These are phyloP conservation scores for Penicillium janthinellum DNA, from an alignment of 2,329 filamentous ascomycete genomes.

Conservation along the genomic window DNA sequence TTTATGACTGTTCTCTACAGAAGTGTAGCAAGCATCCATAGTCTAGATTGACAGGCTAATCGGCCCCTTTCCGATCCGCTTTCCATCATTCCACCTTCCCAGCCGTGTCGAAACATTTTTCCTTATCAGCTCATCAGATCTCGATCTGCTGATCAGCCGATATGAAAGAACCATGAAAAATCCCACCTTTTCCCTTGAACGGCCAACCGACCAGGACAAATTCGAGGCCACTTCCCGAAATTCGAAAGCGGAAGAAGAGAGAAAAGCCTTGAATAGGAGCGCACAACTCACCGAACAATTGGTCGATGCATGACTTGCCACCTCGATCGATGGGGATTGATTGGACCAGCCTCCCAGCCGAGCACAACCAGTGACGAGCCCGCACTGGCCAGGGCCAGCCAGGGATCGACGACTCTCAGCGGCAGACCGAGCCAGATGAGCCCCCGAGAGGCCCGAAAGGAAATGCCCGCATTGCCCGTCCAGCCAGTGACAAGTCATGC, in stretches of 20 bases:
- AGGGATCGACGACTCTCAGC: conserved; percentile 1
- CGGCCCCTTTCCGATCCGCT: neutral
- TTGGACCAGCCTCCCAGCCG: conserved; percentile 13
- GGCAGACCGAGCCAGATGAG: conserved; percentile 1
- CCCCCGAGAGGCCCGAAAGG: neutral
- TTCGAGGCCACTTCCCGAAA: neutral
- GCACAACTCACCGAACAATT: neutral
- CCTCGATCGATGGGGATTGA: neutral
- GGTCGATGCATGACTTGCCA: conserved; percentile 10
- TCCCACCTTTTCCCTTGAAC: neutral
- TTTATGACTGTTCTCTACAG: no score
- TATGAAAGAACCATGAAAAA: neutral
- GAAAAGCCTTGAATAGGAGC: conserved; percentile 15
- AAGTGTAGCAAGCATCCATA: neutral
- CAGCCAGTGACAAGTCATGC: neutral
- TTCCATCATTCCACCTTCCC: neutral
- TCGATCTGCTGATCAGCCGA: neutral
- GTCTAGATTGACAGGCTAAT: conserved; percentile 1
- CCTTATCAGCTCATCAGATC: neutral
- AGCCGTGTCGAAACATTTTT: no score
- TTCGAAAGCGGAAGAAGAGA: neutral
- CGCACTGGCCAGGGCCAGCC: neutral
- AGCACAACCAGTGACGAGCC: conserved; percentile 16
- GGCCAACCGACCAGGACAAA: neutral
- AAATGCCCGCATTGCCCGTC: neutral